Percentiles rank a stretch among this genome's conserved stretches.
Conservation (phyloP, 345 rosid species). For the Lumnitzera littorea region DNA sequence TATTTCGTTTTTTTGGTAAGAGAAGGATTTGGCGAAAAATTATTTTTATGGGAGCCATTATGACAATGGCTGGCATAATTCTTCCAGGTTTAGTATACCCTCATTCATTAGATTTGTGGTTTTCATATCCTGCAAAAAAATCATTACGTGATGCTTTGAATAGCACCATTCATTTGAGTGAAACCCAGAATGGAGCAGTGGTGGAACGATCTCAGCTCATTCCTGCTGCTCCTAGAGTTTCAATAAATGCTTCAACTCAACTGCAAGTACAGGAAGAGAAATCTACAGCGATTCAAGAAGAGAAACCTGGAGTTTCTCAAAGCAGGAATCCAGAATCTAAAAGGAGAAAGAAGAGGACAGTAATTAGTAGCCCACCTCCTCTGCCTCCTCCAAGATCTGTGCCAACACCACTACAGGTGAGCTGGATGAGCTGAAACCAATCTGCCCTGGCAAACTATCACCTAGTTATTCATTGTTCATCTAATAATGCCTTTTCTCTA, state of each 20-base stretch:
- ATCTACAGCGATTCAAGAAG: constrained; percentile 7
- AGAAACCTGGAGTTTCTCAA: constrained; percentile 4
- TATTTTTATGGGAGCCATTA: constrained; percentile 34
- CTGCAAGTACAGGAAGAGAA: neutral
- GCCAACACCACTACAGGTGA: constrained; percentile 46
- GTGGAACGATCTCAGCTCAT: constrained; percentile 21
- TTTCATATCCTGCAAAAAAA: constrained; percentile 18
- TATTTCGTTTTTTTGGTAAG: constrained; percentile 27
- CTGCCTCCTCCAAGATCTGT: constrained; percentile 19
- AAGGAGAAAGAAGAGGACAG: constrained; percentile 17
- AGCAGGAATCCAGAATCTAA: constrained; percentile 14
- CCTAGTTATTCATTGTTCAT: neutral
- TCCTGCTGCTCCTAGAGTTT: constrained; percentile 19
- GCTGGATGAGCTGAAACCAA: neutral
- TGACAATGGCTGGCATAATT: constrained; percentile 40
- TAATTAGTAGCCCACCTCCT: constrained; percentile 21
- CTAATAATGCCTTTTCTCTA: neutral
- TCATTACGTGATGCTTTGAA: constrained; percentile 21
- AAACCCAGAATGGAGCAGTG: constrained; percentile 25
- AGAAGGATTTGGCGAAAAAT: constrained; percentile 49
- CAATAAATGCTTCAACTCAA: constrained; percentile 28
- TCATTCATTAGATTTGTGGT: constrained; percentile 15
- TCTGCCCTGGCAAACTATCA: neutral
- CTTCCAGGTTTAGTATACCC: constrained; percentile 39
- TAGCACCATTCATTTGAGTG: constrained; percentile 36